Evolutionary conservation across 2,329 filamentous ascomycete genomes (phyloP), one percentile per base, ranked within the genome.

Genomic region (Zymoseptoria passerinii): DNA sequence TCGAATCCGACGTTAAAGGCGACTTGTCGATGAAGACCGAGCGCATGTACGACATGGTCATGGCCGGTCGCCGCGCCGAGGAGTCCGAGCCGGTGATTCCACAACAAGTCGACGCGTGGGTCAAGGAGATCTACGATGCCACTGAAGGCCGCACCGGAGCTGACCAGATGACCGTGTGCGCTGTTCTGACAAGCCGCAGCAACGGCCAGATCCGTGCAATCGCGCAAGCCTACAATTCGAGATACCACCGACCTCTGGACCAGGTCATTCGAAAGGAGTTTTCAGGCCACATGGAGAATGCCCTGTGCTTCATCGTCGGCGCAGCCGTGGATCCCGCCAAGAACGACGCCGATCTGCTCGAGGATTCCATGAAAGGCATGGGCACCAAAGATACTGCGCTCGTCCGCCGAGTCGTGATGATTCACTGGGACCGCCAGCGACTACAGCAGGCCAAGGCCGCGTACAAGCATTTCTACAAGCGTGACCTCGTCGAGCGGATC

Each of bases 1-100:
- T 97, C 0, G 87, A 92, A 67, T 76, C 78, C 10, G 88, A 88
- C 56, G 83, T 97, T 63, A 84, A 84, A 64, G 83, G 81, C 19
- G 92, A 97, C 65, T 77, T 97, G 19, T 92, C 88, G 65, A 83
- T 89, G 73, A 94, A 94, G 75, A 96, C 92, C 0, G 86, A 92
- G 71, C 79, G 85, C 19, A 85, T 96, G 66, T 97, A 96, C 76
- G 77, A 88, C 72, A 88, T 94, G 74, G 86, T 96, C 23, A 78
- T 95, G 48, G 80, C 83, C 29, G 90, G 86, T 1, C 83, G 81
- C 53, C 83, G 91, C 48, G 83, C 85, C 44, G 91, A 96, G 70
- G 92, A 97, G 63, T 84, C 84, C 1, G 80, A 83, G 0, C 90
- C 89, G 0, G 81, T 94, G 2, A 81, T 86, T 53, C 88, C 86